Evolutionary conservation across 2,329 filamentous ascomycete species (phyloP).

Genomic region (Xylariaceae sp.): DNA sequence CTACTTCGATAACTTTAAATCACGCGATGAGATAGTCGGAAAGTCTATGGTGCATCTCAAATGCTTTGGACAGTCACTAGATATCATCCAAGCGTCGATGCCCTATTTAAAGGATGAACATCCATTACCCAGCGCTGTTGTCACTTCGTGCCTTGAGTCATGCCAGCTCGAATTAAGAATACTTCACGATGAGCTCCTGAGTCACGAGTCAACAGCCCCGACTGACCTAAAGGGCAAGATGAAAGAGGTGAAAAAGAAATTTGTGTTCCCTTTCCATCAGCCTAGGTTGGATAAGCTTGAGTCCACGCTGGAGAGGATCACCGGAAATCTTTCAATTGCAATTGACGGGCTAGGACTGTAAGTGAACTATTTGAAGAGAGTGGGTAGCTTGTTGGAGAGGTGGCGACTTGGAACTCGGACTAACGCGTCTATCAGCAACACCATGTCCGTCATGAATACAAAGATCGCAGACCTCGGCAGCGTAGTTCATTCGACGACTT

Average conservation of each 20-base stretch:
- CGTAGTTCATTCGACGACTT: too few relatives aligned
- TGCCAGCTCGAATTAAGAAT: conserved; percentile 1
- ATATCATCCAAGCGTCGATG: conserved; percentile 1
- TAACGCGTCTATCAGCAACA: background rate
- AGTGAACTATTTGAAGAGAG: background rate
- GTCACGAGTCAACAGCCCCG: background rate
- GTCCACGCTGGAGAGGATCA: conserved; percentile 2
- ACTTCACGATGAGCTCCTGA: conserved; percentile 5
- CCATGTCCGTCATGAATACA: too few relatives aligned
- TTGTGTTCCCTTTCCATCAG: conserved; percentile 7
- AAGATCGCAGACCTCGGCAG: too few relatives aligned
- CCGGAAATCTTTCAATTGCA: conserved; percentile 3
- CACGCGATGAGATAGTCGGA: conserved; percentile 3
- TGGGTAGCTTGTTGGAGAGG: background rate
- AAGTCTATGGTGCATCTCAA: conserved; percentile 6
- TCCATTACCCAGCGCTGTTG: background rate
- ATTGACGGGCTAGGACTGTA: conserved; percentile 11
- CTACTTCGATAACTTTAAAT: conserved; percentile 12
- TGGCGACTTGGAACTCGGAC: background rate
- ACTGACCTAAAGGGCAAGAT: conserved; percentile 9
- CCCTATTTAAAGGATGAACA: conserved; percentile 2
- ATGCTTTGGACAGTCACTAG: background rate
- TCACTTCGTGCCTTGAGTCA: conserved; percentile 4
- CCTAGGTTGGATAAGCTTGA: conserved; percentile 7
- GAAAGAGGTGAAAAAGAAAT: conserved; percentile 12